phyloP scores from a whole-genome alignment of 2,329 filamentous ascomycete genomes.

The Gaeumannomyces sp. region DNA sequence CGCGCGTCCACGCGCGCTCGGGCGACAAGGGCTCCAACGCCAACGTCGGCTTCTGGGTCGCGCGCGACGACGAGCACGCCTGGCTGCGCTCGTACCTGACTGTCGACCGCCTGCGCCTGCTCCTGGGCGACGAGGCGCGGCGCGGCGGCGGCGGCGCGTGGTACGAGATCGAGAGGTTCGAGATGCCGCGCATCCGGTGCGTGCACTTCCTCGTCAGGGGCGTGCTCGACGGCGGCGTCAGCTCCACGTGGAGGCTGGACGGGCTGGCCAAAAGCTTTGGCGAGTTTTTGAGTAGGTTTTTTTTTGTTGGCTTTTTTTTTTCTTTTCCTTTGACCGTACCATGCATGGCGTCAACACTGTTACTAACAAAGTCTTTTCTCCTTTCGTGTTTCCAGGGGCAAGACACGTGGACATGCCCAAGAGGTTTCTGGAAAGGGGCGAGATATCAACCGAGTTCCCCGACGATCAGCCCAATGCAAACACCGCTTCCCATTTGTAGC shows the following conservation, averaged over 20 bases:
- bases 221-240: slow-evolving; percentile 37
- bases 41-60: slow-evolving; percentile 30
- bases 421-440: slow-evolving; percentile 1
- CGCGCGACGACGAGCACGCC: slow-evolving; percentile 30
- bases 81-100: slow-evolving; percentile 34
- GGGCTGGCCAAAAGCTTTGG: slow-evolving; percentile 45
- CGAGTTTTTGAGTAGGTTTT: slow-evolving; percentile 25
- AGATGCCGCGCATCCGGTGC: slow-evolving; percentile 32
- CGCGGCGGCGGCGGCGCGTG: slow-evolving; percentile 14
- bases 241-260: slow-evolving; percentile 40
- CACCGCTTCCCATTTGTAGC: no score
- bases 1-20: slow-evolving; percentile 24
- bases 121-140: slow-evolving; percentile 38
- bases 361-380: no score
- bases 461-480: no score
- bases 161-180: slow-evolving; percentile 36
- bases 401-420: slow-evolving; percentile 6
- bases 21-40: slow-evolving; percentile 30
- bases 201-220: slow-evolving; percentile 32
- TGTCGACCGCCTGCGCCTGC: slow-evolving; percentile 25
- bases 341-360: no score
- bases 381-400: background rate
- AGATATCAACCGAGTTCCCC: background rate
- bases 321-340: background rate
- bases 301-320: background rate